Evolutionary conservation across 495 filamentous ascomycete species (phyloP).

Genomic region (Oidiodendron maius): DNA sequence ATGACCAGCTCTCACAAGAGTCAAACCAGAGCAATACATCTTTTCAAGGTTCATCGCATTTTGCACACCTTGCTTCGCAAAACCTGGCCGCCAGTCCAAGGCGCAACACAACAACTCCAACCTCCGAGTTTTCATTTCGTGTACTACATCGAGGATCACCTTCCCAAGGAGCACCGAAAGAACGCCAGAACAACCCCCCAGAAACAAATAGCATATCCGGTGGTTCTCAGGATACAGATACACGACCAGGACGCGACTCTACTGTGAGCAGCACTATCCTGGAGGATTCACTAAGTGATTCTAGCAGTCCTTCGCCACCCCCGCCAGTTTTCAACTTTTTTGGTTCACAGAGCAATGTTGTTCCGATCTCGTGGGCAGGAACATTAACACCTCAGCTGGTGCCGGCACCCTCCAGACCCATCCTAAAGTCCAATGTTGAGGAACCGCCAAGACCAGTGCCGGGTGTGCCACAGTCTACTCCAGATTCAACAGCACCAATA

Average conservation of each 20-base stretch:
- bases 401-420: too few relatives aligned
- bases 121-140: not conserved
- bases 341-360: not conserved
- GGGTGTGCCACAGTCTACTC: too few relatives aligned
- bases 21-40: not conserved
- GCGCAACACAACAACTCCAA: not conserved
- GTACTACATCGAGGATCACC: not conserved
- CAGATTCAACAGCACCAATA: not conserved
- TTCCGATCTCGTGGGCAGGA: not conserved
- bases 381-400: too few relatives aligned
- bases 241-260: not conserved
- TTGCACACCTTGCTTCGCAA: not conserved
- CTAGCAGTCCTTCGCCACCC: not conserved
- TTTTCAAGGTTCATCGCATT: not conserved
- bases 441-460: too few relatives aligned
- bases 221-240: not conserved
- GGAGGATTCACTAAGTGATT: not conserved
- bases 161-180: not conserved
- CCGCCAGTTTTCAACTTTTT: not conserved
- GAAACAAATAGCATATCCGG: not conserved
- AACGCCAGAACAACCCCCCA: slow-evolving; percentile 1
- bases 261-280: not conserved
- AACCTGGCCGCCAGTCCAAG: not conserved
- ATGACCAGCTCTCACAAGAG: slow-evolving; percentile 1
- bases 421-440: too few relatives aligned